A percentile compares a stretch with the other conserved stretches of the same genome.
Evolutionary conservation across 495 filamentous ascomycete species (phyloP).

Genomic region (Neurospora sp.): DNA sequence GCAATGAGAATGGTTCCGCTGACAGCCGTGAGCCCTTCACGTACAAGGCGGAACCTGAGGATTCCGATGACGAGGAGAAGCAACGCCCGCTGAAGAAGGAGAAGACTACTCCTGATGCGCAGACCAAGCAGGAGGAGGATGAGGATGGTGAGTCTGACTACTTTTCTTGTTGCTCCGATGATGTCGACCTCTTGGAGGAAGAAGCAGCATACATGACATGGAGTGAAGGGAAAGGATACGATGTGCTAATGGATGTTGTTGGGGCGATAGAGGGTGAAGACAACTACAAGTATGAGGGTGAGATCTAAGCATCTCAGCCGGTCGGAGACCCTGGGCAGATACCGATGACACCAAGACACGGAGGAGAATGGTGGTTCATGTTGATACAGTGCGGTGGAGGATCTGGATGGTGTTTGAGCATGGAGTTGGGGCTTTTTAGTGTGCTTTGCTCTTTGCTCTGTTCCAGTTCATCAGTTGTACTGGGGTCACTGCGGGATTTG

Average conservation of each 20-base stretch:
- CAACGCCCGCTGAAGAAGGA: not conserved
- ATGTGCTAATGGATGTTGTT: not conserved
- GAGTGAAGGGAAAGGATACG: not conserved
- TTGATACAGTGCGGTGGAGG: not conserved
- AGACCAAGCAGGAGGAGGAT: not conserved
- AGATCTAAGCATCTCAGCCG: not conserved
- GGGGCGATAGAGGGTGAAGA: not conserved
- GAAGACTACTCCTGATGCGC: not conserved
- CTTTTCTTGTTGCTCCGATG: not conserved
- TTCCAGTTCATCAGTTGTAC: not conserved
- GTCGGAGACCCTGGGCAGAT: not conserved
- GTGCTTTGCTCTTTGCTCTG: not conserved
- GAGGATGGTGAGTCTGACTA: slow-evolving; percentile 11
- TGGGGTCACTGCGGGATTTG: not conserved
- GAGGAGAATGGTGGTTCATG: not conserved
- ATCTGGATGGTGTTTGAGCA: not conserved
- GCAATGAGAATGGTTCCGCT: not conserved
- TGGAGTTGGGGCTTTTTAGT: not conserved
- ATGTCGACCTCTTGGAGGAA: not conserved
- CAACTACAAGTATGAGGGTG: not conserved
- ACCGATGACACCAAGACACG: not conserved
- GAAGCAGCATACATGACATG: too few species aligned
- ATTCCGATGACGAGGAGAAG: not conserved
- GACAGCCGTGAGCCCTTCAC: not conserved
- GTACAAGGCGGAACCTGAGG: not conserved